Percentiles rank a stretch among this genome's conserved stretches.
phyloP scores from a whole-genome alignment of 2,329 filamentous ascomycete genomes.

The Sporothrix protearum region DNA sequence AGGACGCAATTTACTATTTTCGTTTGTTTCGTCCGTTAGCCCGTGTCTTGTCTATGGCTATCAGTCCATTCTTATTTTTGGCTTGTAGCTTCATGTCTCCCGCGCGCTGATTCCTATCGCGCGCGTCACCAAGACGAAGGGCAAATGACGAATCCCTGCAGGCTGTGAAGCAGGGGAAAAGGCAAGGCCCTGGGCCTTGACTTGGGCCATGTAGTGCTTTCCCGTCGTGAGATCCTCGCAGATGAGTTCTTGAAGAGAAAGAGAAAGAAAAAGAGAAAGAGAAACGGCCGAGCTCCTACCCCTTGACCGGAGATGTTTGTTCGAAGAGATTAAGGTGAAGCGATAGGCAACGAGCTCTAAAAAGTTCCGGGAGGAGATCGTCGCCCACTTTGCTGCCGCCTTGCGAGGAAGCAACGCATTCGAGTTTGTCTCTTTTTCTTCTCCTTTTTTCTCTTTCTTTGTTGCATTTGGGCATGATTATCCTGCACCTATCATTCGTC shows the following conservation, averaged over 20 bases:
- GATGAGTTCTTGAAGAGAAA: neutral
- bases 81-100: neutral
- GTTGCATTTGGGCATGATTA: neutral
- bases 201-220: neutral
- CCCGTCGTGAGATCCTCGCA: neutral
- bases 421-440: too few species aligned
- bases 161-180: neutral
- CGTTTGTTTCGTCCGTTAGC: neutral
- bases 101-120: neutral
- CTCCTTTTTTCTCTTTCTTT: too few species aligned
- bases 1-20: neutral
- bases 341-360: neutral
- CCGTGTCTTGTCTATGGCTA: neutral
- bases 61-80: neutral
- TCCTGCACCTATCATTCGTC: slow-evolving; percentile 9
- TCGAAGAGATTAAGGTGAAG: neutral
- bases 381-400: neutral
- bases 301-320: neutral
- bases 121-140: neutral
- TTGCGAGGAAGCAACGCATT: neutral
- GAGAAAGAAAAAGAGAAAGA: too few species aligned
- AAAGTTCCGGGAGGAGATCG: neutral
- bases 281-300: neutral
- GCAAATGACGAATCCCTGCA: slow-evolving; percentile 1
- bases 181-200: neutral